Base-by-base conservation (phyloP, 768 basidiomycete species). In the Tephrocybe rancida region DNA sequence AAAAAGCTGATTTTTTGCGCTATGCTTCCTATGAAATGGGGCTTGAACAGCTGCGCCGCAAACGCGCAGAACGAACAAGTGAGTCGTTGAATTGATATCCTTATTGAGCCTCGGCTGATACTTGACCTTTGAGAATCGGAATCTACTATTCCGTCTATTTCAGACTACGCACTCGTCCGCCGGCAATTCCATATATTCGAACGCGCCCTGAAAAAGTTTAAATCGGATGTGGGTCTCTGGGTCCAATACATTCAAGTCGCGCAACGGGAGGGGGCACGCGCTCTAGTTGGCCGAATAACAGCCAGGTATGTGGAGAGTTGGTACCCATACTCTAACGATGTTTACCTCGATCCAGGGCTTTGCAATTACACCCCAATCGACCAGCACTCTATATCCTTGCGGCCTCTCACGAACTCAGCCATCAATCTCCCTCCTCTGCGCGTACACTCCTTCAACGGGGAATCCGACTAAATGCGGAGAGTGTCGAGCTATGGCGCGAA, bases 21-120 rank as follows among this genome's bases (percentile, higher is more conserved):
- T 98, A 98, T 74, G 87, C 84, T n/a, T 80, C 88, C 4, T 97
- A 95, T 67, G 93, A 95, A 73, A 94, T 93, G 85, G 81, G 81
- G 10, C 78, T 97, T 41, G 95, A 97, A 67, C 82, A 85, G 32
- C 70, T 97, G 60, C 76, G 92, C 26, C 77, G 83, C 61, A 92
- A 94, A 65, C 79, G 94, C 49, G 78, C 81, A 25, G 81, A 86
- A 59, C 79, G 91, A 29, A 67, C 92, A 48, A 83, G 92, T 94
- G 66, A 49, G 83, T 47, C 2, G 42, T 55, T 26, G 21, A 14
- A 21, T 7, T 19, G n/a, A 19, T 41, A 19, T 16, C 18, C n/a
- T 16, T 52, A 48, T 21, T 11, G 41, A 45, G 1, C 34, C 24
- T 42, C n/a, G 18, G 2, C 52, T 56, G 47, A 39, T 41, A 37